A percentile compares a stretch with the other conserved stretches of the same genome.
These are phyloP conservation scores for Cyamopsis tetragonoloba DNA, from an alignment of 306 rosid species.

Conservation along the genomic window DNA sequence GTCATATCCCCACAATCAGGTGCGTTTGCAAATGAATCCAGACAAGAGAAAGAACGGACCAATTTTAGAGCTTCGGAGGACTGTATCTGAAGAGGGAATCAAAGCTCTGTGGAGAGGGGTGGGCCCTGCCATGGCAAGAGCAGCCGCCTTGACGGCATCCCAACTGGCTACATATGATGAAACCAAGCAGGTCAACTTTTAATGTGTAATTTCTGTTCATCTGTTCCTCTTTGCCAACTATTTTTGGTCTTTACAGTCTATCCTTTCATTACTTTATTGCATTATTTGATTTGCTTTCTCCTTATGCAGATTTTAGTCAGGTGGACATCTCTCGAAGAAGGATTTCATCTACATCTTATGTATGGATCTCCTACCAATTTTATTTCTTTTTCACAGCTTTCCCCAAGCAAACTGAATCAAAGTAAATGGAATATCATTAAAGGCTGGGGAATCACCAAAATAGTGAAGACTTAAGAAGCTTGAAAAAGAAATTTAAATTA, in stretches of 20 bases:
- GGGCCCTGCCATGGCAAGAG: constrained; percentile 96
- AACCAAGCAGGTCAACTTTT: constrained; percentile 83
- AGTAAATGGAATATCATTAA: constrained; percentile 18
- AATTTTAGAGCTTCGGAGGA: constrained; percentile 50
- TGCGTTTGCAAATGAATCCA: constrained; percentile 87
- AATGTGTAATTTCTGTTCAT: neutral
- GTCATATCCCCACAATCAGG: constrained; percentile 52
- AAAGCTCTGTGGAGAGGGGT: constrained; percentile 90
- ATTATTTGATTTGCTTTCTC: constrained; percentile 19
- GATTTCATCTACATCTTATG: constrained; percentile 72
- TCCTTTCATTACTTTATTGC: neutral
- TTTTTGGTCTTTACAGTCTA: neutral
- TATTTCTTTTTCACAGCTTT: constrained; percentile 15
- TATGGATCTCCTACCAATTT: constrained; percentile 36
- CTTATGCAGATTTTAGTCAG: constrained; percentile 60
- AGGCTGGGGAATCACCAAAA: neutral
- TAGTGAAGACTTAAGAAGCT: constrained; percentile 7
- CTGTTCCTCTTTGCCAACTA: neutral
- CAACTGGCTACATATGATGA: constrained; percentile 92
- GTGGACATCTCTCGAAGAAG: constrained; percentile 75
- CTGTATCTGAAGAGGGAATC: constrained; percentile 73
- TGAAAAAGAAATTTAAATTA: neutral
- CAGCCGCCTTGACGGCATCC: constrained; percentile 89
- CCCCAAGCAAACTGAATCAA: constrained; percentile 18
- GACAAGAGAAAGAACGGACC: constrained; percentile 56